Percentiles rank a stretch among this genome's conserved stretches.
phyloP scores from a whole-genome alignment of 768 basidiomycete species.

The Mycena vitilis region DNA sequence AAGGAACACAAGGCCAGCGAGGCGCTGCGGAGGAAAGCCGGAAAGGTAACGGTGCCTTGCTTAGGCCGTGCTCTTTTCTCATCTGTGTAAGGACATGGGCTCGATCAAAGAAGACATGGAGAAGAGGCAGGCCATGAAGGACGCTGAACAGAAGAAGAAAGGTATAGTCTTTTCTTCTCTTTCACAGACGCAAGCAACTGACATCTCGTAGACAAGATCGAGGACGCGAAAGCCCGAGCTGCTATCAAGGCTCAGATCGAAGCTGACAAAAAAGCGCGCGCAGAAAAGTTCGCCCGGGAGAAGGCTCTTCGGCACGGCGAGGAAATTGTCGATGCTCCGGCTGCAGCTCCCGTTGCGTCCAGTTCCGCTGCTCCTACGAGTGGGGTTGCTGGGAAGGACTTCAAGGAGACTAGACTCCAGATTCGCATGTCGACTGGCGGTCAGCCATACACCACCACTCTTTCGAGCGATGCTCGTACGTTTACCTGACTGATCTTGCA shows the following conservation, averaged over 20 bases:
- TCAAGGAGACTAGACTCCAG: conserved; percentile 89
- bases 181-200: background rate
- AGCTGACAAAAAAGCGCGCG: conserved; percentile 89
- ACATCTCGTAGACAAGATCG: conserved; percentile 80
- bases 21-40: conserved; percentile 84
- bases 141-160: conserved; percentile 82
- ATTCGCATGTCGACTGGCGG: conserved; percentile 88
- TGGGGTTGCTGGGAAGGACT: conserved; percentile 75
- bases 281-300: conserved; percentile 89
- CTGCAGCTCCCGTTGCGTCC: conserved; percentile 48
- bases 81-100: conserved; percentile 67
- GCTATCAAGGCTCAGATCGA: conserved; percentile 95
- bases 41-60: conserved; percentile 62
- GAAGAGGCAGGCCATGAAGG: conserved; percentile 83
- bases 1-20: conserved; percentile 82
- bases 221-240: conserved; percentile 86
- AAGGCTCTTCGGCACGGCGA: conserved; percentile 91
- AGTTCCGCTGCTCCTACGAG: conserved; percentile 51
- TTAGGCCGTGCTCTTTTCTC: background rate
- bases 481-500: conserved; percentile 29
- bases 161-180: conserved; percentile 57
- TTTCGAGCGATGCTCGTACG: conserved; percentile 84
- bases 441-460: conserved; percentile 81
- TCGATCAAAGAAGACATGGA: conserved; percentile 81
- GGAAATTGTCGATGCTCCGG: conserved; percentile 50